phyloP scores from a whole-genome alignment of 1,284 basidiomycete species.

The Sanghuangporus weigelae region DNA sequence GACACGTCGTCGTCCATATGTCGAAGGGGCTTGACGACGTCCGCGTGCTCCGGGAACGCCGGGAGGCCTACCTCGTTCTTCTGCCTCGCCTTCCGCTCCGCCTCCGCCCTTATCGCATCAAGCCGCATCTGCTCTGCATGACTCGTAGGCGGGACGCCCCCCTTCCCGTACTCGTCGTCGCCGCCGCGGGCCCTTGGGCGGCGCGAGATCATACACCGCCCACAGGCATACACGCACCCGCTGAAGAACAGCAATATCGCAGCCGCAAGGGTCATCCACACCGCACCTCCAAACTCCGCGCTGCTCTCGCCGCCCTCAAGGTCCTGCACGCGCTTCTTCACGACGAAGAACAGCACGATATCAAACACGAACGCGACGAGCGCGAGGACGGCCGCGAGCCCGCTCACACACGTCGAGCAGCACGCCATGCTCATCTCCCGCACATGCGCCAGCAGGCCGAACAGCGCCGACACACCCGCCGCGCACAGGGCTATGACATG shows the following conservation, averaged over 20 bases:
- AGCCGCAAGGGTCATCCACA: constrained; percentile 84
- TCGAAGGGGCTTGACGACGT: constrained; percentile 50
- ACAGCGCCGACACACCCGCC: constrained; percentile 65
- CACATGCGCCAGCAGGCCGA: constrained; percentile 80
- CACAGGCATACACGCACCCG: constrained; percentile 79
- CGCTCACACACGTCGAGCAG: constrained; percentile 78
- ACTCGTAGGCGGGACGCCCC: constrained; percentile 26
- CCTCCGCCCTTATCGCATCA: constrained; percentile 78
- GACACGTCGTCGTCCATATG: constrained; percentile 38
- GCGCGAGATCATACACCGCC: constrained; percentile 71
- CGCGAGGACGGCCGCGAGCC: constrained; percentile 67
- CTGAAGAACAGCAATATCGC: constrained; percentile 81
- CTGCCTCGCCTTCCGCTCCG: constrained; percentile 68
- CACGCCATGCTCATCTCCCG: constrained; percentile 82
- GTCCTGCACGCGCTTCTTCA: constrained; percentile 69
- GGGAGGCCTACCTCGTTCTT: constrained; percentile 65
- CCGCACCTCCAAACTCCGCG: constrained; percentile 70
- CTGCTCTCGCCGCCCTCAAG: constrained; percentile 68
- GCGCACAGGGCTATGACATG: constrained; percentile 77
- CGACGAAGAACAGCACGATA: constrained; percentile 79
- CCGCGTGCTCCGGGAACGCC: constrained; percentile 59
- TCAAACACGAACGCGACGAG: constrained; percentile 85
- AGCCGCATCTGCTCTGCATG: constrained; percentile 65
- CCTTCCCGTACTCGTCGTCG: constrained; percentile 22
- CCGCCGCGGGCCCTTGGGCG: constrained; percentile 36